These are phyloP conservation scores for Quercus dentata DNA, from an alignment of 306 rosid genomes.

Conservation along the genomic window DNA sequence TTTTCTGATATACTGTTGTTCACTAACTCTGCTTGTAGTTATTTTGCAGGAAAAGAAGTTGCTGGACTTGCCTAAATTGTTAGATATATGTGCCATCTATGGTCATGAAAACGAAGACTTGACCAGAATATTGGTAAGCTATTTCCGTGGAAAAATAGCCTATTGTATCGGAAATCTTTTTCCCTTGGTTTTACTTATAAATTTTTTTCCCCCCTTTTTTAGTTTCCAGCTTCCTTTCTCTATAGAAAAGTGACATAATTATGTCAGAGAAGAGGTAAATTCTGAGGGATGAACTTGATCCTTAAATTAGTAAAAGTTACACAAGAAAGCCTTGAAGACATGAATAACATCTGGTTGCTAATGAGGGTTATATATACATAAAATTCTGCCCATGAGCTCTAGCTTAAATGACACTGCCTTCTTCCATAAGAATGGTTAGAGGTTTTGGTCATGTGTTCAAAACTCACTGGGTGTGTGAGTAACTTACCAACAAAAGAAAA, in stretches of 20 bases:
- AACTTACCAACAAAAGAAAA: too few species aligned
- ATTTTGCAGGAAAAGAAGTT: conserved; percentile 92
- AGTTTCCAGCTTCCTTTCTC: background rate
- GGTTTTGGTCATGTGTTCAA: too few species aligned
- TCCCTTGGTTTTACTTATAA: background rate
- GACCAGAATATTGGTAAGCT: conserved; percentile 67
- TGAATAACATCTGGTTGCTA: background rate
- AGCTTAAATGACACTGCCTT: too few species aligned
- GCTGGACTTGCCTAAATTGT: conserved; percentile 86
- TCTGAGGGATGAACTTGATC: background rate
- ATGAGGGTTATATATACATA: background rate
- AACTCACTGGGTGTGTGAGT: too few species aligned
- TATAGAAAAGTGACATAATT: background rate
- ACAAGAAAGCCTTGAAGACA: background rate
- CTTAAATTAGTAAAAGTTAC: background rate
- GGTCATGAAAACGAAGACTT: conserved; percentile 82
- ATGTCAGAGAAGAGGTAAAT: background rate
- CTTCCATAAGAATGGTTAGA: too few species aligned
- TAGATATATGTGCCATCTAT: conserved; percentile 91
- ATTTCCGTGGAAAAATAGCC: conserved; percentile 4
- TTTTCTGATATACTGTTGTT: conserved; percentile 38
- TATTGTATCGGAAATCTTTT: background rate
- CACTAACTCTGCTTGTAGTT: conserved; percentile 72
- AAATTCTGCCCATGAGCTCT: background rate
- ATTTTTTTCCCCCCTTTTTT: background rate